phyloP scores from a whole-genome alignment of 805 yeast genomes.

The Candida schatavii region DNA sequence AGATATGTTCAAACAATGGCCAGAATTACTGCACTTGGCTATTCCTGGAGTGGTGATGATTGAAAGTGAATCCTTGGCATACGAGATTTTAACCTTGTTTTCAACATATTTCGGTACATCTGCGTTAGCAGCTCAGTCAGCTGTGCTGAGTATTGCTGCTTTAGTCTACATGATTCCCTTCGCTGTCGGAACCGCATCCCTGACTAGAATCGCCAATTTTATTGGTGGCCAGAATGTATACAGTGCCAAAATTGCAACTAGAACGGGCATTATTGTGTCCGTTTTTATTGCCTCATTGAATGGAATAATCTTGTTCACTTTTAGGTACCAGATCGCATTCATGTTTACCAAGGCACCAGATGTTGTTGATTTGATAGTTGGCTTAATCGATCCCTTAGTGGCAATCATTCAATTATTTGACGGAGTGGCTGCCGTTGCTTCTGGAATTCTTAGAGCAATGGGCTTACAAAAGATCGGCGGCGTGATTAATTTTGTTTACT shows the following conservation, averaged over 20 bases:
- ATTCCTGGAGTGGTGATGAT: constrained; percentile 46
- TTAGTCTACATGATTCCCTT: constrained; percentile 45
- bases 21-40: constrained; percentile 33
- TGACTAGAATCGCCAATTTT: constrained; percentile 44
- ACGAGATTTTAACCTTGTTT: constrained; percentile 44
- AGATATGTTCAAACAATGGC: constrained; percentile 36
- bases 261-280: constrained; percentile 29
- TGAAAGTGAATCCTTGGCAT: constrained; percentile 45
- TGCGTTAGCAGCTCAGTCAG: constrained; percentile 51
- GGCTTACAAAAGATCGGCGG: constrained; percentile 78
- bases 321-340: constrained; percentile 48
- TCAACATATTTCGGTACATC: constrained; percentile 48
- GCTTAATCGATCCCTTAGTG: constrained; percentile 57
- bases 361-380: constrained; percentile 51
- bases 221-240: constrained; percentile 41
- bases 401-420: constrained; percentile 67
- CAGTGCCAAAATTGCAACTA: constrained; percentile 36
- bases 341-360: constrained; percentile 62
- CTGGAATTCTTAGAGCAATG: constrained; percentile 72
- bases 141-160: constrained; percentile 46
- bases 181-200: constrained; percentile 43
- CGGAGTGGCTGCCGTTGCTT: constrained; percentile 66
- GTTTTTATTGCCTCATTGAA: constrained; percentile 33
- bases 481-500: constrained; percentile 61
- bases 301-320: constrained; percentile 43